Percentiles rank a stretch among this genome's conserved stretches.
These are phyloP conservation scores for Bauhinia variegata DNA, from an alignment of 306 rosid species.

Conservation along the genomic window DNA sequence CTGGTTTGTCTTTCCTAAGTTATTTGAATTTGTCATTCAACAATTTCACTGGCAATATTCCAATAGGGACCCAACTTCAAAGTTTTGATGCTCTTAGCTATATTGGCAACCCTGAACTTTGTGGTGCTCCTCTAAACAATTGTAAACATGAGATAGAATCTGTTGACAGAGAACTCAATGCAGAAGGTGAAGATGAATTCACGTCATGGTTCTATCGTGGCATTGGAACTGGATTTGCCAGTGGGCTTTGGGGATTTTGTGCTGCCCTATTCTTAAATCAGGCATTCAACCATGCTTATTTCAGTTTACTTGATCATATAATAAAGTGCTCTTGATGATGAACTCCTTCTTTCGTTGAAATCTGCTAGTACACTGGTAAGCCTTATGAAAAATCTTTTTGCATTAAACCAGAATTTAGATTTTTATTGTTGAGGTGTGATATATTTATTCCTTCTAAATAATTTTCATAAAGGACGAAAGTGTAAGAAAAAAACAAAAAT, in stretches of 20 bases:
- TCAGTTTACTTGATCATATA: not conserved
- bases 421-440: too few species aligned
- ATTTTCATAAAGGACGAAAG: too few species aligned
- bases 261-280: not conserved
- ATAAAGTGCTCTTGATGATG: not conserved
- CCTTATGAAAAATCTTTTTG: too few species aligned
- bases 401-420: too few species aligned
- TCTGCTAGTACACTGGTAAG: not conserved
- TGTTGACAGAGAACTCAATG: not conserved
- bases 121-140: conserved; percentile 7
- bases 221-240: not conserved
- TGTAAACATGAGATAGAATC: not conserved
- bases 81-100: not conserved
- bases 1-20: not conserved
- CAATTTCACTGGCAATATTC: conserved; percentile 23
- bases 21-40: not conserved
- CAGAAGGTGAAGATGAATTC: not conserved
- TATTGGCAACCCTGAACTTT: not conserved
- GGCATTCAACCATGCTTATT: not conserved
- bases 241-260: conserved; percentile 23
- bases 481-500: too few species aligned
- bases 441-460: too few species aligned
- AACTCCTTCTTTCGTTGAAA: not conserved
- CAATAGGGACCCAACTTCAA: conserved; percentile 25
- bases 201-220: not conserved